phyloP scores from a whole-genome alignment of 768 basidiomycete species.

The Auricularia sp. region DNA sequence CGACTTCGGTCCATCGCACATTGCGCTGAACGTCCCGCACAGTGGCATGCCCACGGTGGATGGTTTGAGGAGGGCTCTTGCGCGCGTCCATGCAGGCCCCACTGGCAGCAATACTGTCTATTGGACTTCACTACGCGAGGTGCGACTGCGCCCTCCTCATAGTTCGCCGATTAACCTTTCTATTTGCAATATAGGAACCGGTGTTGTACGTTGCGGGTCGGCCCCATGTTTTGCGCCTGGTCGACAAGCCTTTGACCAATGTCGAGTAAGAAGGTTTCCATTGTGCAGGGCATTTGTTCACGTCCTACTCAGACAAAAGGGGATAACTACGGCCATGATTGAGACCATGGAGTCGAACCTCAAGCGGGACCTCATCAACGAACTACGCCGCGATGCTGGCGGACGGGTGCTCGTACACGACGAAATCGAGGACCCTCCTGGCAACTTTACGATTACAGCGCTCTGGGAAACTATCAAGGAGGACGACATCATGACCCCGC shows the following conservation, averaged over 20 bases:
- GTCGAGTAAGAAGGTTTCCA: conserved; percentile 56
- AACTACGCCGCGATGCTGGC: conserved; percentile 49
- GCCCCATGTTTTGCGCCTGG: conserved; percentile 82
- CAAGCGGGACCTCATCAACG: conserved; percentile 78
- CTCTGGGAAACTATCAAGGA: conserved; percentile 86
- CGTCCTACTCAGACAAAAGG: conserved; percentile 35
- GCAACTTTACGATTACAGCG: conserved; percentile 82
- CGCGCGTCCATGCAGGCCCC: conserved; percentile 70
- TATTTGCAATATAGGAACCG: conserved; percentile 51
- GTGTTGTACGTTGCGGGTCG: conserved; percentile 82
- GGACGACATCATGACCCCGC: conserved; percentile 77
- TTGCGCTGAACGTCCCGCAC: conserved; percentile 18
- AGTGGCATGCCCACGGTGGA: conserved; percentile 94
- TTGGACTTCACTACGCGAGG: conserved; percentile 95
- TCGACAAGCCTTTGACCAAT: conserved; percentile 84
- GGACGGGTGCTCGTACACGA: conserved; percentile 89
- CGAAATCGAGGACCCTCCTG: conserved; percentile 88
- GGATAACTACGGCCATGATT: conserved; percentile 81
- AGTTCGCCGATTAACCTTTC: not conserved
- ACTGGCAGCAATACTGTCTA: conserved; percentile 65
- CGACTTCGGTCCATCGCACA: not conserved
- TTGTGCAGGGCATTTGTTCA: conserved; percentile 2
- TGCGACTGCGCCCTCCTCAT: conserved; percentile 18
- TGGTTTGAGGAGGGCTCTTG: conserved; percentile 70
- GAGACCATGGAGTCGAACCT: conserved; percentile 85